Conservation (phyloP, 2,329 filamentous ascomycete genomes). For the Cordyceps militaris region DNA sequence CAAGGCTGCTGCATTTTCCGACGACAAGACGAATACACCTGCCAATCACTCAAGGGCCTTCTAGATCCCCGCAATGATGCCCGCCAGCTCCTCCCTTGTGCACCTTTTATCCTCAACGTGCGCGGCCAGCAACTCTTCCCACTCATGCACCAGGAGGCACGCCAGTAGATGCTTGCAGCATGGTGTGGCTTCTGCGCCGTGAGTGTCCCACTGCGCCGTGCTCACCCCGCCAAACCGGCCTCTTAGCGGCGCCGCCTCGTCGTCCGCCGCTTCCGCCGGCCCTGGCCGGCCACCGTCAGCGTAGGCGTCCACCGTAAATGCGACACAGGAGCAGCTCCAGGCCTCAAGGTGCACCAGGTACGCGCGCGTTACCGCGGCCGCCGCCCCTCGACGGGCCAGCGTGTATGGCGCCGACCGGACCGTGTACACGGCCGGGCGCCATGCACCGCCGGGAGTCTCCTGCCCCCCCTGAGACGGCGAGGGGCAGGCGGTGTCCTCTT, state of each 20-base stretch:
- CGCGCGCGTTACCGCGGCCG: constrained; percentile 16
- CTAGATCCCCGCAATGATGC: constrained; percentile 48
- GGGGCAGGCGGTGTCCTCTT: constrained; percentile 24
- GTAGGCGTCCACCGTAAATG: constrained; percentile 71
- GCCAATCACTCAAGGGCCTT: background rate
- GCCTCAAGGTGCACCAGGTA: constrained; percentile 68
- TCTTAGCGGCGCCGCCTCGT: background rate
- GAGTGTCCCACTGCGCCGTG: constrained; percentile 25
- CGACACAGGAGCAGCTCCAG: constrained; percentile 89
- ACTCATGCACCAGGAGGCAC: constrained; percentile 66
- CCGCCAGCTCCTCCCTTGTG: constrained; percentile 62
- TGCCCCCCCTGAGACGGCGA: background rate
- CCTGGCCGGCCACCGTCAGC: constrained; percentile 17
- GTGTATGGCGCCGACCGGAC: constrained; percentile 16
- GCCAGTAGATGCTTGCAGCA: constrained; percentile 88
- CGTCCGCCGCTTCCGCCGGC: background rate
- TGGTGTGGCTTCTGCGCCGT: constrained; percentile 34
- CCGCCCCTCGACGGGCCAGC: constrained; percentile 18
- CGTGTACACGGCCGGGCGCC: constrained; percentile 8
- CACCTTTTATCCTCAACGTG: constrained; percentile 50
- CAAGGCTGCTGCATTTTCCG: background rate
- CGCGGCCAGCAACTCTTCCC: constrained; percentile 47
- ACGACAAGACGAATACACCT: background rate
- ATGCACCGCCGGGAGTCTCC: background rate
- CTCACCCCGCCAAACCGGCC: constrained; percentile 46